Conservation (phyloP, 768 basidiomycete species). For the Tulasnella sp. region DNA sequence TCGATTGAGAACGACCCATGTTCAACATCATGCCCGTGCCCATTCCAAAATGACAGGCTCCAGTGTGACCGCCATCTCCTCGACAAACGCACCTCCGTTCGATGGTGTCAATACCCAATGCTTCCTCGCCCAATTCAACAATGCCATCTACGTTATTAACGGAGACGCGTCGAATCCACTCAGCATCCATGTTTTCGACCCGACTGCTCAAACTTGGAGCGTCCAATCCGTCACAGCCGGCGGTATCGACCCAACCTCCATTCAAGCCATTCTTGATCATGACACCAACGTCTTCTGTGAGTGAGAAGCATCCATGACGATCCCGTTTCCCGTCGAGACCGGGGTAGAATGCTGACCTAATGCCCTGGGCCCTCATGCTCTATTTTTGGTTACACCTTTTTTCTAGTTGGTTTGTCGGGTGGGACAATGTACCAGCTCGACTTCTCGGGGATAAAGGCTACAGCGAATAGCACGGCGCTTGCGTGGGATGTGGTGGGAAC, state of each 20-base stretch:
- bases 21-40: too few relatives aligned
- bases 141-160: constrained; percentile 76
- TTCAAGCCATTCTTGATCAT: constrained; percentile 75
- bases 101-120: constrained; percentile 30
- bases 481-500: constrained; percentile 55
- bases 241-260: constrained; percentile 50
- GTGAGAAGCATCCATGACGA: constrained; percentile 23
- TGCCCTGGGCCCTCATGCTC: too few relatives aligned
- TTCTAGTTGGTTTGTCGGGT: constrained; percentile 55
- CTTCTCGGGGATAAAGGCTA: constrained; percentile 49
- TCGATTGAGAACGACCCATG: not conserved
- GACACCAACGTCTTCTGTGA: constrained; percentile 87
- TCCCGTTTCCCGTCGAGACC: too few relatives aligned
- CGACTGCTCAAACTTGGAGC: constrained; percentile 49
- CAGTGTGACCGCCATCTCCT: not conserved
- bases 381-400: too few relatives aligned
- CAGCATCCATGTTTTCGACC: constrained; percentile 72
- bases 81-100: constrained; percentile 23
- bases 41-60: not conserved
- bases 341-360: too few relatives aligned
- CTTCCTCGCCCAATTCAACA: constrained; percentile 44
- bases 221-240: constrained; percentile 46
- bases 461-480: constrained; percentile 31
- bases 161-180: constrained; percentile 61
- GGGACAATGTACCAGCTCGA: constrained; percentile 59